These are phyloP conservation scores for Raphanus sativus DNA, from an alignment of 345 rosid genomes.

Conservation along the genomic window DNA sequence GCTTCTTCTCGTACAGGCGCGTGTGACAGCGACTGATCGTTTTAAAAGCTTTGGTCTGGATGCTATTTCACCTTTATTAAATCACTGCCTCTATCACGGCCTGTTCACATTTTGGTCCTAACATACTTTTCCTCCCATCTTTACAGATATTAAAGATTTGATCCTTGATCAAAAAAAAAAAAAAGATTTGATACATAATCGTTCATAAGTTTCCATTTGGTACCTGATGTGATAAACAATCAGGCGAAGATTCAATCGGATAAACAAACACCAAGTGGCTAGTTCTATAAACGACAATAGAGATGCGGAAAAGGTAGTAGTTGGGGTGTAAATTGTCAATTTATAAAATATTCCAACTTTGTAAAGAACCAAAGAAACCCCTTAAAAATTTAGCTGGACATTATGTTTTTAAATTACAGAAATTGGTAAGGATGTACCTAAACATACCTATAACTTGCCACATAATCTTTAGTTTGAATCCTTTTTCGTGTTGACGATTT, in stretches of 20 bases:
- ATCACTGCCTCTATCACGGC: background rate
- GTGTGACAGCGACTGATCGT: conserved; percentile 15
- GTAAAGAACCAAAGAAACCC: background rate
- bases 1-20: conserved; percentile 11
- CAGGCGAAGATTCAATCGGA: background rate
- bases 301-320: background rate
- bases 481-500: no score
- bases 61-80: conserved; percentile 2
- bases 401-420: background rate
- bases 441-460: no score
- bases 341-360: conserved; percentile 4
- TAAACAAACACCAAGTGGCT: background rate
- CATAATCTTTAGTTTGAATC: no score
- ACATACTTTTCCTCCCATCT: background rate
- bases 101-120: background rate
- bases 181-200: background rate
- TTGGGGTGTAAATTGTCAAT: conserved; percentile 13
- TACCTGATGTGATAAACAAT: background rate
- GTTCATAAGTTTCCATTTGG: background rate
- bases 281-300: background rate
- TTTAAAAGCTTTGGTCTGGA: conserved; percentile 25
- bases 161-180: no score
- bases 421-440: no score
- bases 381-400: background rate
- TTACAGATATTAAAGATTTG: background rate